Evolutionary conservation across 208 protist genomes (phyloP), one percentile per base, ranked within the genome.

Genomic region (Borovskyia barvae): DNA sequence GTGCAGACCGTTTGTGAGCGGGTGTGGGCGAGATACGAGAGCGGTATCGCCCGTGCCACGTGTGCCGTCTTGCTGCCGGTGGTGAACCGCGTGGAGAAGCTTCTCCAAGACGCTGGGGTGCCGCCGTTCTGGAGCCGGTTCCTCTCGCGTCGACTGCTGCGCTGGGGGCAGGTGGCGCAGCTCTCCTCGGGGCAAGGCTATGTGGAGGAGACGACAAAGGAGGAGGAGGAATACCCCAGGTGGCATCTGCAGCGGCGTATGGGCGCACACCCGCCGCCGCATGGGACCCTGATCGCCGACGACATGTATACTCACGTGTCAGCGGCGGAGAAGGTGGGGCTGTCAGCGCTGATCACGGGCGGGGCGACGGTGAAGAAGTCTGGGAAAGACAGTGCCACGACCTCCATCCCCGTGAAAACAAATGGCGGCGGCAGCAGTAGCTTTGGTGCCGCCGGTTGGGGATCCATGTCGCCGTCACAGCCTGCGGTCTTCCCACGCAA

Each of bases 1-100:
- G 29, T 90, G 12, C 77, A 91, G 55, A 68, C 76, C 3, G 77
- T 90, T 22, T 80, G 57, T 7, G 75, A 87, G 33, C 79, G 82
- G 11, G 66, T 94, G 65, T 74, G 66, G 63, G 37, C 77, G 63
- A 70, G 67, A 56, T 73, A 94, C 76, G 75, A 79, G 30, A 56
- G 39, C 9, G 52, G 47, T 22, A 35, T 87, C 28, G 43, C 61
- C 0, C 20, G 48, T 26, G n/a, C 43, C 32, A 24, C 33, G 47
- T 49, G 46, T 9, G 45, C 62, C 12, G 39, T 72, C 12, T 8
- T 75, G 40, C 47, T 79, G 48, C 66, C 66, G 5, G 39, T 78
- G 5, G 53, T 67, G 5, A 52, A 33, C 5, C 35, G 43, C 3
- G 35, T 74, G 51, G 56, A 66, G 50, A 39, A 56, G 37, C 2